Evolutionary conservation across 352 stramenopile genomes (phyloP).

Genomic region (Globisporangium radiosum): DNA sequence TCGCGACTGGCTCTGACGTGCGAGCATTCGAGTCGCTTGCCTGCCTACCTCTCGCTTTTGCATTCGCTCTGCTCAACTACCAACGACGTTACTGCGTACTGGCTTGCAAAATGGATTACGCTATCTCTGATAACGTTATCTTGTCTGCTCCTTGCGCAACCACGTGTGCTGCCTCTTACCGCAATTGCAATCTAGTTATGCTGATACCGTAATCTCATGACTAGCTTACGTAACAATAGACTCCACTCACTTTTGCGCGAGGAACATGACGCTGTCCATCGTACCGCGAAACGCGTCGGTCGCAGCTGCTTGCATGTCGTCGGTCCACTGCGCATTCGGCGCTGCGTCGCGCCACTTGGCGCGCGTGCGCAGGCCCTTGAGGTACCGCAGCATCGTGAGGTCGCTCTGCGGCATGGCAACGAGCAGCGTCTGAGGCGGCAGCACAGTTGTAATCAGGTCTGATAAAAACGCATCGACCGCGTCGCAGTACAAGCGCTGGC

Average conservation of each 20-base stretch:
- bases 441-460: constrained; percentile 27
- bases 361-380: constrained; percentile 66
- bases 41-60: no score
- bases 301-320: constrained; percentile 56
- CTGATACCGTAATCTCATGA: no score
- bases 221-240: no score
- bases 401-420: constrained; percentile 70
- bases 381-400: constrained; percentile 57
- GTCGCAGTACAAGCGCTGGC: constrained; percentile 42
- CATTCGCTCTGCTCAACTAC: no score
- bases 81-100: no score
- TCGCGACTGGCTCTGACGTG: no score
- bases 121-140: no score
- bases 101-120: no score
- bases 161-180: no score
- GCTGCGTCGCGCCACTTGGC: constrained; percentile 68
- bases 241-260: constrained; percentile 42
- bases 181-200: no score
- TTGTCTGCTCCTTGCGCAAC: no score
- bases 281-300: constrained; percentile 58
- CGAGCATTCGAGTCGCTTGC: no score
- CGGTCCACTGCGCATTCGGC: constrained; percentile 23
- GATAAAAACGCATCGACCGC: constrained; percentile 43
- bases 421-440: constrained; percentile 49
- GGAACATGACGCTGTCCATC: constrained; percentile 75